A percentile compares a stretch with the other conserved stretches of the same genome.
Conservation (phyloP, 345 rosid genomes). For the thale cress (Arabidopsis thaliana) region DNA sequence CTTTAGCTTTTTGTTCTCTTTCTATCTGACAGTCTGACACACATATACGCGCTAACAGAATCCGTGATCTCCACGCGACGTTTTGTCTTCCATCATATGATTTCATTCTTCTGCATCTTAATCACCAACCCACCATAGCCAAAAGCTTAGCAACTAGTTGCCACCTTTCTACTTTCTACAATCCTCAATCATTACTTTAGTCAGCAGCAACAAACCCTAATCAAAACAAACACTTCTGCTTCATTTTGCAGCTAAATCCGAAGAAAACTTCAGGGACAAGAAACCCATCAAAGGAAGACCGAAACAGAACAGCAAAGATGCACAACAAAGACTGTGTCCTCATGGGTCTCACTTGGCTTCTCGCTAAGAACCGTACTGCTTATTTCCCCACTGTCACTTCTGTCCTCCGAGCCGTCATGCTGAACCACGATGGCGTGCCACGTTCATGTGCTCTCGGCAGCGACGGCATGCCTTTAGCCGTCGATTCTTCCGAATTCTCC, state of each 20-base stretch:
- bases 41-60: conserved; percentile 8
- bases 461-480: conserved; percentile 91
- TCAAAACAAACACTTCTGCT: background rate
- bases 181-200: conserved; percentile 12
- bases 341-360: conserved; percentile 98
- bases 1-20: conserved; percentile 44
- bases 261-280: conserved; percentile 58
- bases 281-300: conserved; percentile 53
- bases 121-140: conserved; percentile 39
- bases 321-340: conserved; percentile 86
- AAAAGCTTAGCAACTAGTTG: conserved; percentile 30
- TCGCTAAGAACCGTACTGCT: conserved; percentile 73
- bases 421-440: conserved; percentile 59
- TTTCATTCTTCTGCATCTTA: conserved; percentile 27
- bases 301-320: conserved; percentile 77
- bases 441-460: conserved; percentile 73
- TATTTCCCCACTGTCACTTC: conserved; percentile 82
- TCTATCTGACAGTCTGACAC: conserved; percentile 34
- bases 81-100: conserved; percentile 6
- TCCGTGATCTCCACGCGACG: conserved; percentile 24
- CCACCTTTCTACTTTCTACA: conserved; percentile 23
- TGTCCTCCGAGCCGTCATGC: conserved; percentile 81
- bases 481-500: conserved; percentile 71
- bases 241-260: conserved; percentile 59
- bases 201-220: background rate